phyloP scores from a whole-genome alignment of 352 stramenopile genomes.

The Phytopythium ostracodes region DNA sequence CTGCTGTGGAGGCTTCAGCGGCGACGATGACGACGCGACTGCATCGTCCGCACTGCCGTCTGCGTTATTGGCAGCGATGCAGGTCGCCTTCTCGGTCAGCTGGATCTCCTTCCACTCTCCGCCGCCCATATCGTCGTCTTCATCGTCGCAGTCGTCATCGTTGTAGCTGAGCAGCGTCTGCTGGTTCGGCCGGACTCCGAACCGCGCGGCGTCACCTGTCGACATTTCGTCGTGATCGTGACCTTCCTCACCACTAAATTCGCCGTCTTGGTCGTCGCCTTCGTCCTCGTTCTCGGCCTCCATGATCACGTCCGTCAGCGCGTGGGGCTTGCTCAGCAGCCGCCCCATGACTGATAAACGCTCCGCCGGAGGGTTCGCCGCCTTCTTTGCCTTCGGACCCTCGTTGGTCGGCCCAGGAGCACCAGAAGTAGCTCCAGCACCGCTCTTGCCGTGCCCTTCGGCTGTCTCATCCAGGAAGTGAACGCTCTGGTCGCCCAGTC shows the following conservation, averaged over 20 bases:
- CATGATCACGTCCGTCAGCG: constrained; percentile 32
- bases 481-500: constrained; percentile 67
- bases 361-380: background rate
- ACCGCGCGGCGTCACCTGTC: background rate
- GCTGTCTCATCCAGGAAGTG: constrained; percentile 34
- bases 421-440: background rate
- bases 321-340: constrained; percentile 35
- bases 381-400: background rate
- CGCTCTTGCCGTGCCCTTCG: background rate
- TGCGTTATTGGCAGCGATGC: background rate
- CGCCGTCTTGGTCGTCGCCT: constrained; percentile 13
- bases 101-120: constrained; percentile 68
- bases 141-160: constrained; percentile 7
- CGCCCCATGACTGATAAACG: constrained; percentile 35
- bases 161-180: constrained; percentile 6
- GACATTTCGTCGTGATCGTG: constrained; percentile 7
- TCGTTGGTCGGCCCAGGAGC: background rate
- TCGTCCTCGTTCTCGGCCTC: constrained; percentile 30
- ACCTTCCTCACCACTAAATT: background rate
- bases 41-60: background rate
- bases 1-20: constrained; percentile 5
- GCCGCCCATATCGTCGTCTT: constrained; percentile 18
- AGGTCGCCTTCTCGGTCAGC: constrained; percentile 18
- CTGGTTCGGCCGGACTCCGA: constrained; percentile 1
- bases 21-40: background rate